Evolutionary conservation across 345 rosid species (phyloP).

Genomic region (Hibiscus mutabilis): DNA sequence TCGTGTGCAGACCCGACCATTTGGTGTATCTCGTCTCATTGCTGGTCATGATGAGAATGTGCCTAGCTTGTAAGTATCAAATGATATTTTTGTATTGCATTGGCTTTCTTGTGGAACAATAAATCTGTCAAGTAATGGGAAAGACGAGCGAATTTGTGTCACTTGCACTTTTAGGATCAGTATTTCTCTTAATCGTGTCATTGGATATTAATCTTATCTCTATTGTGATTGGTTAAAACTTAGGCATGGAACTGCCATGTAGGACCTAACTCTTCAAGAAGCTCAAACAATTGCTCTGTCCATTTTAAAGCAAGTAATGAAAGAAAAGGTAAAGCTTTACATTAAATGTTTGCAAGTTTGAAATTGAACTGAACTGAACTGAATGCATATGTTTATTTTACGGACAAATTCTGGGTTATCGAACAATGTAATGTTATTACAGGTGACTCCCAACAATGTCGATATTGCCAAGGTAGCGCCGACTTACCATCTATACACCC

Average conservation of each 20-base stretch:
- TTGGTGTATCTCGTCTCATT: conserved; percentile 97
- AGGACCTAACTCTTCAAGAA: background rate
- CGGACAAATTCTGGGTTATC: background rate
- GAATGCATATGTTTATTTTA: background rate
- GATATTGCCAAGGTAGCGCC: background rate
- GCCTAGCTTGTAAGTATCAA: conserved; percentile 76
- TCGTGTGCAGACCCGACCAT: conserved; percentile 80
- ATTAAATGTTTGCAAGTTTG: background rate
- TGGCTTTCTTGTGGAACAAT: background rate
- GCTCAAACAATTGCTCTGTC: background rate
- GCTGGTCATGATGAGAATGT: conserved; percentile 97
- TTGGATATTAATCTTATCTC: too few species aligned
- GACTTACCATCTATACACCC: background rate
- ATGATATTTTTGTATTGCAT: background rate
- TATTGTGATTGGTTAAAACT: too few species aligned
- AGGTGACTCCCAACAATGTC: background rate
- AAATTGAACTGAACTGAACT: background rate
- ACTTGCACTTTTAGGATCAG: too few species aligned
- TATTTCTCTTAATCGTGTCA: too few species aligned
- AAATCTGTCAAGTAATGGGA: too few species aligned
- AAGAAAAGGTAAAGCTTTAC: background rate
- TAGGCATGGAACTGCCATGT: background rate
- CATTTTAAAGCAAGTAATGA: background rate
- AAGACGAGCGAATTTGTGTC: too few species aligned
- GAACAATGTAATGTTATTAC: background rate